Evolutionary conservation across 2,329 filamentous ascomycete species (phyloP), one percentile per base, ranked within the genome.

Genomic region (Fusarium odoratissimum): DNA sequence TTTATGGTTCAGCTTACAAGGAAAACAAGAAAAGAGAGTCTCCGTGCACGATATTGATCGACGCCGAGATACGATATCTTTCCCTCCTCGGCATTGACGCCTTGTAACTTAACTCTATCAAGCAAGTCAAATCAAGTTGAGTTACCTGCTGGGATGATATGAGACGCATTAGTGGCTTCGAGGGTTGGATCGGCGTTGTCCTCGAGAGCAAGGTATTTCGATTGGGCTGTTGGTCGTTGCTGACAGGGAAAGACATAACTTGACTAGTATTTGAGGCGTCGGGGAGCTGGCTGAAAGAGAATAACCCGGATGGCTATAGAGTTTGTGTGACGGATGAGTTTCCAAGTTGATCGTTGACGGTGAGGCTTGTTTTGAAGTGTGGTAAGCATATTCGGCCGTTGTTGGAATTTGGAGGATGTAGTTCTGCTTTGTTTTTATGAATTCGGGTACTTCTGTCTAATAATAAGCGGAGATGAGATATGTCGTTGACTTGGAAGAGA

Each of bases 81-180:
- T 52, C 48, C 45, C n/a, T 45, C 23, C 51, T 51, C 69, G 25
- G 37, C 30, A 52, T 51, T 23, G 23, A 42, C 23, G 40, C 28
- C 40, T 59, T 56, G 28, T 51, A 38, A 66, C 37, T 66, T 56
- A 49, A 48, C 38, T 60, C 45, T 48, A 30, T 52, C 58, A 69
- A 56, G 46, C 35, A 67, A 42, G 41, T 28, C 23, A 40, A 28
- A 8, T 35, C 9, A 48, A 48, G 30, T 23, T 51, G n/a, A 54
- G 33, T 28, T 17, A 28, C 19, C 10, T 52, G 49, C 68, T 64
- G 48, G 75, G 73, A 75, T 77, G 69, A 75, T 60, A 73, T 77
- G 75, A 76, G 69, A 73, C 69, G 73, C 74, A 77, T 77, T 77
- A 77, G 75, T 75, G 73, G 64, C 71, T 33, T 52, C 40, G 63